A percentile compares a stretch with the other conserved stretches of the same genome.
These are phyloP conservation scores for Verticillium tricorpus DNA, from an alignment of 2,329 filamentous ascomycete genomes.

Conservation along the genomic window DNA sequence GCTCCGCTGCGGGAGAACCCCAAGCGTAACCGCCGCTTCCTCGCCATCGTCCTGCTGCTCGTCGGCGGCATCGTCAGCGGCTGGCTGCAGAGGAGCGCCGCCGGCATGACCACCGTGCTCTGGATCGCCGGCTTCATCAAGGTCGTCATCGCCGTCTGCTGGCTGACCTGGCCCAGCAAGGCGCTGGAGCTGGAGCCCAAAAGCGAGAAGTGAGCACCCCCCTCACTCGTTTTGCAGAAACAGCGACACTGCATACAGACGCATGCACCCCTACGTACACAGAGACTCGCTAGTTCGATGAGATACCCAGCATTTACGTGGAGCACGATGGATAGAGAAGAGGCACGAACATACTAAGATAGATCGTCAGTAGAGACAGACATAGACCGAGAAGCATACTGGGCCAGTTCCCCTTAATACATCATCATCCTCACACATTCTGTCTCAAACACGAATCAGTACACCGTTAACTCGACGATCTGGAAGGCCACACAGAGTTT, in stretches of 20 bases:
- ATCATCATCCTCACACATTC: neutral
- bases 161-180: constrained; percentile 25
- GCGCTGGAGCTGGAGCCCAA: constrained; percentile 10
- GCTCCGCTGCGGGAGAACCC: constrained; percentile 33
- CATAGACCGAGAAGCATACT: neutral
- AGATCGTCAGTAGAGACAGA: neutral
- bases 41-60: constrained; percentile 39
- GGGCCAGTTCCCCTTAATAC: neutral
- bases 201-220: constrained; percentile 5
- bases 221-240: neutral
- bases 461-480: neutral
- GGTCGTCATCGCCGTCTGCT: constrained; percentile 30
- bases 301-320: neutral
- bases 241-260: neutral
- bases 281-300: neutral
- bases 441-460: neutral
- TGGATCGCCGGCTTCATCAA: constrained; percentile 44
- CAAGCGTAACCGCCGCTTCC: constrained; percentile 44
- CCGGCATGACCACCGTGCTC: constrained; percentile 34
- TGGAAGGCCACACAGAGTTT: neutral
- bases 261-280: neutral
- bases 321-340: neutral
- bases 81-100: constrained; percentile 39
- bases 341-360: neutral
- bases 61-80: constrained; percentile 42